phyloP scores from a whole-genome alignment of 192 early-diverging fungal species.

The Coemansia sp. region DNA sequence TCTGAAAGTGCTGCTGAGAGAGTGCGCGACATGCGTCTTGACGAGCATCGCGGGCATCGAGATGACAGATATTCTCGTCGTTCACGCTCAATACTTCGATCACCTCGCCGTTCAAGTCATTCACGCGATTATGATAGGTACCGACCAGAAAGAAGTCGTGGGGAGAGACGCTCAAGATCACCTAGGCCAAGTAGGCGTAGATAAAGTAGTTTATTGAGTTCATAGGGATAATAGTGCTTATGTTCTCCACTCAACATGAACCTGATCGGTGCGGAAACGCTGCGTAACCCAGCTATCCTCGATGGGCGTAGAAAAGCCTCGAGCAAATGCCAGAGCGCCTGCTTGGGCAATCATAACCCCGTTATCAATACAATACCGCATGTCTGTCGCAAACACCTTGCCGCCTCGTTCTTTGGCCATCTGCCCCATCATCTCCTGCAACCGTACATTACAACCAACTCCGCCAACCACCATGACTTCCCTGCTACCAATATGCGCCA shows the following conservation, averaged over 20 bases:
- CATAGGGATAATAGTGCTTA: conserved; percentile 1
- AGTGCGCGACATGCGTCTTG: conserved; percentile 24
- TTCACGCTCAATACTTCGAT: conserved; percentile 10
- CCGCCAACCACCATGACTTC: conserved; percentile 97
- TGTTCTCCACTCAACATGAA: conserved; percentile 75
- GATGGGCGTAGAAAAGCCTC: conserved; percentile 77
- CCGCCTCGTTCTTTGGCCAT: conserved; percentile 89
- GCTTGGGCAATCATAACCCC: conserved; percentile 99
- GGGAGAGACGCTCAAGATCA: conserved; percentile 25
- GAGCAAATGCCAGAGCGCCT: conserved; percentile 79
- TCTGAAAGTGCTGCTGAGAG: conserved; percentile 6
- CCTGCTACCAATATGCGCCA: conserved; percentile 91
- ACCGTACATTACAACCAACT: conserved; percentile 90
- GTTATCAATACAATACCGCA: conserved; percentile 96
- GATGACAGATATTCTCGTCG: conserved; percentile 2
- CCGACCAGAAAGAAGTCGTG: conserved; percentile 5
- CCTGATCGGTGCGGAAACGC: conserved; percentile 85
- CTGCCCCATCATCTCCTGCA: conserved; percentile 97
- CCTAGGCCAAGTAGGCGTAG: neutral
- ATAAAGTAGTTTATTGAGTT: neutral
- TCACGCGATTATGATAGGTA: conserved; percentile 10
- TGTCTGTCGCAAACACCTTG: conserved; percentile 92
- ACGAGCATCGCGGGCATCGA: neutral
- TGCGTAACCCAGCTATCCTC: conserved; percentile 91
- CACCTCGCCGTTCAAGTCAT: conserved; percentile 5